phyloP scores from a whole-genome alignment of 352 stramenopile species.

The Pythium rishiriense region DNA sequence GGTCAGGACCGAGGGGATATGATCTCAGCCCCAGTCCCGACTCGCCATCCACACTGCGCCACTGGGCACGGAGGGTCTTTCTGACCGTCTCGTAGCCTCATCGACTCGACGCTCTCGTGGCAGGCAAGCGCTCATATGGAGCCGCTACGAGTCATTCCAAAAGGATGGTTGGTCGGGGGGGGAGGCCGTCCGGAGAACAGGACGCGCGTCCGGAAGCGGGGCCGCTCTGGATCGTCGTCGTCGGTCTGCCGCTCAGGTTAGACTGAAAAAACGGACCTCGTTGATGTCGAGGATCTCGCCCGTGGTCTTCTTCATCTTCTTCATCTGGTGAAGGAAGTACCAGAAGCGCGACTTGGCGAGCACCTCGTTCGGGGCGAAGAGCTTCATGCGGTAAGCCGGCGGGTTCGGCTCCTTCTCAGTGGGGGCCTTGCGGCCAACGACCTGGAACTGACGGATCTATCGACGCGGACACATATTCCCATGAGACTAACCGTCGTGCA shows the following conservation, averaged over 20 bases:
- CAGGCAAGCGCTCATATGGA: conserved; percentile 73
- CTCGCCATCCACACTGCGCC: conserved; percentile 8
- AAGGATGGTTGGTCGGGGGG: neutral
- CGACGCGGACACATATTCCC: neutral
- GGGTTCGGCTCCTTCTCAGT: conserved; percentile 98
- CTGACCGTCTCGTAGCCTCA: conserved; percentile 11
- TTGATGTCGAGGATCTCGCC: conserved; percentile 99
- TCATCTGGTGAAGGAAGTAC: conserved; percentile 99
- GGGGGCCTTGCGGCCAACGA: conserved; percentile 98
- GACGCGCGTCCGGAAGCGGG: neutral
- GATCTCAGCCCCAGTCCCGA: too few species aligned
- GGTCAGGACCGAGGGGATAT: neutral
- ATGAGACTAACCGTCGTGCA: neutral
- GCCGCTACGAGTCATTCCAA: conserved; percentile 37
- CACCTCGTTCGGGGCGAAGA: conserved; percentile 96
- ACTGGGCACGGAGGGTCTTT: conserved; percentile 3
- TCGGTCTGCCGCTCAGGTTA: conserved; percentile 5
- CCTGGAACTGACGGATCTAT: conserved; percentile 98
- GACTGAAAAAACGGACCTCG: conserved; percentile 81
- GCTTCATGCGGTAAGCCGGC: conserved; percentile 98
- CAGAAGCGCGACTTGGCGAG: conserved; percentile 99
- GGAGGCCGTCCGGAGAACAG: too few species aligned
- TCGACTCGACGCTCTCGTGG: conserved; percentile 63
- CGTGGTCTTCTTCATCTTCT: conserved; percentile 99
- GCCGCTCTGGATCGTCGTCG: neutral